Conservation (phyloP, 495 filamentous ascomycete genomes). For the Pseudomonodictys pantanalensis region DNA sequence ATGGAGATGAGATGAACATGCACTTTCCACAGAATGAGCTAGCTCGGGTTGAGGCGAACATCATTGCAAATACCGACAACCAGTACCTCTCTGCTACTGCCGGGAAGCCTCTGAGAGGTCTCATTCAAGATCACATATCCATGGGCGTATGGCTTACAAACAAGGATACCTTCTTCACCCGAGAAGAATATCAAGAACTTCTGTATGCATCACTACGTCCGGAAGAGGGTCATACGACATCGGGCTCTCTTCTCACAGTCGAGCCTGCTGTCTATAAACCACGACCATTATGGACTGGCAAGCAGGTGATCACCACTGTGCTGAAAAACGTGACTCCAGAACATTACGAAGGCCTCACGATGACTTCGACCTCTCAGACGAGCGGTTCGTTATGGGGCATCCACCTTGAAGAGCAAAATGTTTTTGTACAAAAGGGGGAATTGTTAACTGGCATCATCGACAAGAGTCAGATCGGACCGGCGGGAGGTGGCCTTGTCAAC, state of each 20-base stretch:
- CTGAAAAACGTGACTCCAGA: conserved; percentile 83
- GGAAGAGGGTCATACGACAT: conserved; percentile 76
- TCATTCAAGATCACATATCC: conserved; percentile 98
- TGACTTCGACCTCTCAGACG: conserved; percentile 74
- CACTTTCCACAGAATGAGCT: conserved; percentile 98
- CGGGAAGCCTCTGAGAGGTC: conserved; percentile 88
- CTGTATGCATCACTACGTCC: conserved; percentile 85
- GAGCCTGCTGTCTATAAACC: conserved; percentile 82
- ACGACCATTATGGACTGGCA: conserved; percentile 86
- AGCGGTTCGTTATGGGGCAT: conserved; percentile 70
- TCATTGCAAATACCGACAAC: conserved; percentile 92
- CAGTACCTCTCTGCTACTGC: conserved; percentile 94
- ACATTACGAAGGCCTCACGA: conserved; percentile 70
- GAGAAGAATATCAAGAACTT: conserved; percentile 87
- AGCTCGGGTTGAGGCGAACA: conserved; percentile 83
- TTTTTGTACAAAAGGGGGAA: conserved; percentile 83
- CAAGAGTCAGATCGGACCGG: conserved; percentile 91
- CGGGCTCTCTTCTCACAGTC: conserved; percentile 69
- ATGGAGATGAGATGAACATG: conserved; percentile 99
- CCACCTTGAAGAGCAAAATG: conserved; percentile 56
- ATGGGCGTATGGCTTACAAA: conserved; percentile 89
- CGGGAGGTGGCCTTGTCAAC: conserved; percentile 83
- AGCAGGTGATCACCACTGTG: conserved; percentile 92
- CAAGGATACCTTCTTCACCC: conserved; percentile 87
- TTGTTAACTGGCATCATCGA: conserved; percentile 89